Percentiles rank a stretch among this genome's conserved stretches.
Conservation (phyloP, 2,329 filamentous ascomycete genomes). For the Arthrobotrys iridis region DNA sequence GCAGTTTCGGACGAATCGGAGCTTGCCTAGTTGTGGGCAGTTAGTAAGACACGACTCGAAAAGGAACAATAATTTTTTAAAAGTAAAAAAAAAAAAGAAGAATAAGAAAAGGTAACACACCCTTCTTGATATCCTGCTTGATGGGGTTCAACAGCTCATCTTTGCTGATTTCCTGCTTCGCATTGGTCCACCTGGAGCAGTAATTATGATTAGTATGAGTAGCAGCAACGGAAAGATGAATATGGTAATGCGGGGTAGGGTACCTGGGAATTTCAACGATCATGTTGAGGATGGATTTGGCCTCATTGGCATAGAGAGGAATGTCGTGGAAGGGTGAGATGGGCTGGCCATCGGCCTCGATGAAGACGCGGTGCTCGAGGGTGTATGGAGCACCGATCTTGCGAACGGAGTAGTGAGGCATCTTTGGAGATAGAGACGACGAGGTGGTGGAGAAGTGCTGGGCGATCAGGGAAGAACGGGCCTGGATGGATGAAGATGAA, state of each 20-base stretch:
- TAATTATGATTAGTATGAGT: not conserved
- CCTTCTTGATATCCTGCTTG: conserved; percentile 99
- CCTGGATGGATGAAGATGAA: conserved; percentile 29
- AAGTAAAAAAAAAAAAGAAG: too few relatives aligned
- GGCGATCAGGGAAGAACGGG: conserved; percentile 49
- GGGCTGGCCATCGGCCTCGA: conserved; percentile 95
- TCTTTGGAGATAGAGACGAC: conserved; percentile 57
- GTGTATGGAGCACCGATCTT: conserved; percentile 92
- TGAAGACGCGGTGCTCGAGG: conserved; percentile 94
- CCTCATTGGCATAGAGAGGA: conserved; percentile 87
- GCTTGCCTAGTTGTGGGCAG: conserved; percentile 71
- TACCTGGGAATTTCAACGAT: conserved; percentile 87
- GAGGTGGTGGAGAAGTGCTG: conserved; percentile 25
- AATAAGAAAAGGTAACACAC: conserved; percentile 2
- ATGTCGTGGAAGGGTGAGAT: conserved; percentile 98
- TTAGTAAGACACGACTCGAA: not conserved
- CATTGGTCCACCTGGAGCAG: conserved; percentile 91
- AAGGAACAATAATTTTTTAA: not conserved
- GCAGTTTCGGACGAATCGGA: conserved; percentile 99
- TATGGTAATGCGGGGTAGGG: not conserved
- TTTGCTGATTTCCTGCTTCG: conserved; percentile 99
- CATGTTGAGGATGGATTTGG: conserved; percentile 98
- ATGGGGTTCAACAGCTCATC: conserved; percentile 98
- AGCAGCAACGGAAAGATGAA: not conserved
- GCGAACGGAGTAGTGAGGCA: conserved; percentile 79